These are phyloP conservation scores for Monosporascus sp. DNA, from an alignment of 2,329 filamentous ascomycete species.

Conservation along the genomic window DNA sequence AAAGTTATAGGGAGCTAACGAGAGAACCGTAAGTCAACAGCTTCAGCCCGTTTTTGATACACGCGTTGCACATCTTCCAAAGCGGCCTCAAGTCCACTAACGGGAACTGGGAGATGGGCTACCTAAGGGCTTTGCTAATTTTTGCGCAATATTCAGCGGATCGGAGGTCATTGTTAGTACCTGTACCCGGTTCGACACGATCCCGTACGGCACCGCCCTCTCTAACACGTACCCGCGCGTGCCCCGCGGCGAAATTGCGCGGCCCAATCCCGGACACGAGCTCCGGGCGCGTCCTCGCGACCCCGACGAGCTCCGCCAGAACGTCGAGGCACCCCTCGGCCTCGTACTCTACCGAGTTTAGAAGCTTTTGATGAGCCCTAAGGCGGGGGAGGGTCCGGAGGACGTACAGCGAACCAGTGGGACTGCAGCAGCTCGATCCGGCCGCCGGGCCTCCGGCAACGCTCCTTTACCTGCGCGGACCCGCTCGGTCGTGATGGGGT, in stretches of 20 bases:
- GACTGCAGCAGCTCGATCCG: conserved; percentile 31
- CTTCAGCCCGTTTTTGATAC: conserved; percentile 24
- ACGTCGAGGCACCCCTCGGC: conserved; percentile 30
- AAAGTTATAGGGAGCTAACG: conserved; percentile 13
- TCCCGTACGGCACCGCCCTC: conserved; percentile 18
- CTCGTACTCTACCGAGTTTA: conserved; percentile 20
- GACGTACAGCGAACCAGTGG: conserved; percentile 30
- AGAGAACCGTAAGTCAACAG: conserved; percentile 30
- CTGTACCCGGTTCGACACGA: conserved; percentile 32
- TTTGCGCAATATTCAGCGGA: neutral
- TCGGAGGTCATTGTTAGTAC: conserved; percentile 12
- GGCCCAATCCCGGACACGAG: conserved; percentile 27
- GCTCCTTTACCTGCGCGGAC: conserved; percentile 25
- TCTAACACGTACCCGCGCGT: conserved; percentile 23
- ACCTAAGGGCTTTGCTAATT: neutral
- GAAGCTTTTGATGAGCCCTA: neutral
- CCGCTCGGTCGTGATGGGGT: conserved; percentile 19
- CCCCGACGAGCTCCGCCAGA: conserved; percentile 24
- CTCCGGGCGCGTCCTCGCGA: conserved; percentile 21
- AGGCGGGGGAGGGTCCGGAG: neutral
- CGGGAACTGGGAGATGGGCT: conserved; percentile 23
- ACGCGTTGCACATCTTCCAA: conserved; percentile 22
- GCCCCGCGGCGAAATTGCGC: conserved; percentile 30
- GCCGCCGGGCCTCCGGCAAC: conserved; percentile 27
- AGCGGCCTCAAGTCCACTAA: conserved; percentile 28